phyloP scores from a whole-genome alignment of 2,329 filamentous ascomycete species.

The Myriosclerotinia curreyana region DNA sequence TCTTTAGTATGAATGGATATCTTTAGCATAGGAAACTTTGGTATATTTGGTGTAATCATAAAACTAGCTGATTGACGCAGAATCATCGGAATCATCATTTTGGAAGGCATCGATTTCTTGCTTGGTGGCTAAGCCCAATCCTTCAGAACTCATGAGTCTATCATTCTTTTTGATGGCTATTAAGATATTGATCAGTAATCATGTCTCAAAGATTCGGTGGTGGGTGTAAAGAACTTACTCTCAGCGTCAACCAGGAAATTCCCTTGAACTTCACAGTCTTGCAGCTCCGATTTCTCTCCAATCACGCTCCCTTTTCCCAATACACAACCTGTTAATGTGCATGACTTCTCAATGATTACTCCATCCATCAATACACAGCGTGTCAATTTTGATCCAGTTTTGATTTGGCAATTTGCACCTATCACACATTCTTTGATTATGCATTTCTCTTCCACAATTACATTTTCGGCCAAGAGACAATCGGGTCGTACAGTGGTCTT shows the following conservation, averaged over 20 bases:
- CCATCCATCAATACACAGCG: constrained; percentile 92
- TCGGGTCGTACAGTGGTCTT: constrained; percentile 79
- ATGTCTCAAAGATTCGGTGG: neutral
- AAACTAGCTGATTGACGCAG: neutral
- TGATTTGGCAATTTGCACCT: constrained; percentile 82
- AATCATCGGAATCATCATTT: constrained; percentile 33
- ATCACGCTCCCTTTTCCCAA: constrained; percentile 77
- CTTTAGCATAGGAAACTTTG: neutral
- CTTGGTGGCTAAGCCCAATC: constrained; percentile 58
- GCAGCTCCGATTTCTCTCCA: constrained; percentile 76
- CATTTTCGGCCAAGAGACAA: constrained; percentile 82
- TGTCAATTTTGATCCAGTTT: constrained; percentile 79
- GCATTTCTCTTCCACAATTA: constrained; percentile 81
- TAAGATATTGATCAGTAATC: constrained; percentile 14
- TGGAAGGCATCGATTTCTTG: constrained; percentile 54
- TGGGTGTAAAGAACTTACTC: constrained; percentile 49
- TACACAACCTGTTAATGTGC: constrained; percentile 83
- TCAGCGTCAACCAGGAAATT: constrained; percentile 80
- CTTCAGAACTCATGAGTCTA: constrained; percentile 65
- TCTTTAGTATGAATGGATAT: neutral
- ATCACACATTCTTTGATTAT: constrained; percentile 93
- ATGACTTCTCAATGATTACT: constrained; percentile 77
- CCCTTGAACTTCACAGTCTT: constrained; percentile 90
- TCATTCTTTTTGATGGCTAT: constrained; percentile 65
- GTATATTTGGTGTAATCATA: neutral